Base-by-base conservation (phyloP, 1,284 basidiomycete genomes). In the Trichosporon sp. region DNA sequence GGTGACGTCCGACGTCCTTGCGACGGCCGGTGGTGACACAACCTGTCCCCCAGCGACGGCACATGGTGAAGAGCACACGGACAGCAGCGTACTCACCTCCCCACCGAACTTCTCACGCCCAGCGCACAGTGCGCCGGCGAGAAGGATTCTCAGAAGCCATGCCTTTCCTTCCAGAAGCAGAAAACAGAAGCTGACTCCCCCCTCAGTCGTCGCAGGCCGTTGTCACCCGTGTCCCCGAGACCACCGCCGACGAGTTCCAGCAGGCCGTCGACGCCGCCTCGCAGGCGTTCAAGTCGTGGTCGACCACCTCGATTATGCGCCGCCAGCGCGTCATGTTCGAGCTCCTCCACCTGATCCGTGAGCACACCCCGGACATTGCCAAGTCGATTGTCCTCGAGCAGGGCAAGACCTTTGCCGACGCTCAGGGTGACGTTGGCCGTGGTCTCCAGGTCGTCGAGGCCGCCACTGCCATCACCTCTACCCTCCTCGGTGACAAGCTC, bases 241-340 rank as follows among this genome's bases (percentile, higher is more conserved):
- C 94, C 0, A 92, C 92, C 0, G 78, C 82, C 36, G 75, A 83
- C 32, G 94, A 97, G 80, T 95, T 98, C 76, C 85, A 89, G 37
- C 85, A 86, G 63, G 94, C 95, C n/a, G 89, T 92, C 6, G 85
- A 88, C 66, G 87, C 90, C 58, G 94, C 95, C 16, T 86, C 88
- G n/a, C 84, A 88, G 64, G 95, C 95, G 2, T 96, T 87, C 84
- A 89, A 92, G 75, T 85, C 88, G 3, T 99, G 95, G 95, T 90
- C 89, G 74, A 85, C 85, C 59, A 89, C 92, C 14, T 92, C 89
- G 70, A 85, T 97, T 46, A 83, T 99, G 64, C 87, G 87, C 59
- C 87, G 95, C 56, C 95, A 99, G 79, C 85, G 88, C 65, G 89
- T 96, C 79, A 90, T 89, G 70, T 84, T 98, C 70, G 92, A 94